Percentiles rank a stretch among this genome's conserved stretches.
phyloP scores from a whole-genome alignment of 257 asterid genomes.

The Cinchona pubescens region DNA sequence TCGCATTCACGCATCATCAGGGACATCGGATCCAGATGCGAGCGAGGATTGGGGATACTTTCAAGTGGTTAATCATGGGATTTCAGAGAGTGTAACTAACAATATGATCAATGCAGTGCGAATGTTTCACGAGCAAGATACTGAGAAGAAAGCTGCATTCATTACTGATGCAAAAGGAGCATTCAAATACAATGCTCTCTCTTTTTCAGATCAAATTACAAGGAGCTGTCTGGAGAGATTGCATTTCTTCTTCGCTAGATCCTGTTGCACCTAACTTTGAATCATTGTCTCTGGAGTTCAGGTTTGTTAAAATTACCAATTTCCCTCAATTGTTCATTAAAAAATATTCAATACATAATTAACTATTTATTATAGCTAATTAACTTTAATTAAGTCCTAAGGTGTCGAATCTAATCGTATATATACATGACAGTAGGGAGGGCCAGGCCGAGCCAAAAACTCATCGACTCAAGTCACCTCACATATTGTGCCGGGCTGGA shows the following conservation, averaged over 20 bases:
- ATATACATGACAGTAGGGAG: no score
- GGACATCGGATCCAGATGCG: background rate
- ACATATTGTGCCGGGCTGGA: no score
- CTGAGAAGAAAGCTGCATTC: background rate
- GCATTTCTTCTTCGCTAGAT: background rate
- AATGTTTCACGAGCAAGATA: conserved; percentile 7
- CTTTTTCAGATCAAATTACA: background rate
- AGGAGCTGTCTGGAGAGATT: background rate
- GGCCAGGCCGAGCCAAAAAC: no score
- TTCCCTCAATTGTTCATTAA: no score
- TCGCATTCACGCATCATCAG: background rate
- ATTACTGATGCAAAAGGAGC: background rate
- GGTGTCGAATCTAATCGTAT: no score
- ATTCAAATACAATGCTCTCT: background rate
- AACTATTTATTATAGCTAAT: no score
- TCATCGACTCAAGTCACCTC: no score
- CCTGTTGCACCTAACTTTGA: background rate
- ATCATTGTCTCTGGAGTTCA: background rate
- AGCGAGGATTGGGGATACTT: conserved; percentile 12
- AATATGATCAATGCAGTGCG: background rate
- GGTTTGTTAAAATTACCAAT: background rate
- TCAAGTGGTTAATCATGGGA: conserved; percentile 8
- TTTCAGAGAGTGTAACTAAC: background rate
- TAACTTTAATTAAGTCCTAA: no score
- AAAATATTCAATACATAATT: no score